Evolutionary conservation across 202 grass and related monocot species (phyloP).

Genomic region (Panicum hallii): DNA sequence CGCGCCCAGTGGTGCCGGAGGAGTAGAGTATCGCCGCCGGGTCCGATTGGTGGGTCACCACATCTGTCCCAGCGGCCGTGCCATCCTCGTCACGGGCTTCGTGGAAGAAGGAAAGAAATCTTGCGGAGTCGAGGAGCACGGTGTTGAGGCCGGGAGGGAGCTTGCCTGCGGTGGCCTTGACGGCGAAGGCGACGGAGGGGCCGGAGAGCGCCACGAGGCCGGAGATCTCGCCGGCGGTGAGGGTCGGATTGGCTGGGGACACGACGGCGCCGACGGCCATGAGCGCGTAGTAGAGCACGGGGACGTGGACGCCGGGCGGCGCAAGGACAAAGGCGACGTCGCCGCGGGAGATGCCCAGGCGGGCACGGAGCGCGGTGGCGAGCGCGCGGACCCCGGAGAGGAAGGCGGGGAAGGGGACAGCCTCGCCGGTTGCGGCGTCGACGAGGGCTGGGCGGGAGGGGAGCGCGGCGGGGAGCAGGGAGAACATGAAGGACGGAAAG

Average conservation of each 20-base stretch:
- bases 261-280: constrained; percentile 51
- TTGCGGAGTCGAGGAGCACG: constrained; percentile 51
- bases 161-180: constrained; percentile 26
- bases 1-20: constrained; percentile 70
- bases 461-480: constrained; percentile 49
- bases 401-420: constrained; percentile 43
- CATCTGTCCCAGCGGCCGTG: background rate
- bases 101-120: constrained; percentile 45
- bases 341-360: constrained; percentile 28
- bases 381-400: constrained; percentile 46
- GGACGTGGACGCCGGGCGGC: constrained; percentile 47
- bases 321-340: constrained; percentile 56
- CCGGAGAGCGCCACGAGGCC: constrained; percentile 47
- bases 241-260: constrained; percentile 53
- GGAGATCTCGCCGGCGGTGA: constrained; percentile 43
- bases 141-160: constrained; percentile 35
- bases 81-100: background rate
- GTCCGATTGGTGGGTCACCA: constrained; percentile 54
- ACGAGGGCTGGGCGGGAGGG: constrained; percentile 46
- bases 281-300: constrained; percentile 62
- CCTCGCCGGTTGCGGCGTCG: constrained; percentile 44
- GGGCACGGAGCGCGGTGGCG: constrained; percentile 29
- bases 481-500: constrained; percentile 41
- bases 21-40: constrained; percentile 67
- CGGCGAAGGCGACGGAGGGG: constrained; percentile 59